phyloP scores from a whole-genome alignment of 352 stramenopile genomes.

The Globisporangium recalcitrans region DNA sequence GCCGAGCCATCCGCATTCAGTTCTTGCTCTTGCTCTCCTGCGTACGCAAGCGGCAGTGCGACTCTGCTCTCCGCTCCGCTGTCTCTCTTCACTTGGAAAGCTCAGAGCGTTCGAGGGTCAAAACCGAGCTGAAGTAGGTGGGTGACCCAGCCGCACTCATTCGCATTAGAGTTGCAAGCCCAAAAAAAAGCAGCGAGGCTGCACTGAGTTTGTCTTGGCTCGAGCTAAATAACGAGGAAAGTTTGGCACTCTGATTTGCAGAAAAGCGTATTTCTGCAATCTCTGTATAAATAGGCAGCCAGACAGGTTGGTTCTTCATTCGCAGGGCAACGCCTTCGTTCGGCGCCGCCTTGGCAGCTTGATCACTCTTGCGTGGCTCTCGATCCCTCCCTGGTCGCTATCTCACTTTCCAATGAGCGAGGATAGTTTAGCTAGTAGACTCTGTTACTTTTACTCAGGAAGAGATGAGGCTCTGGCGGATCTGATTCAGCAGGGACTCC shows the following conservation, averaged over 20 bases:
- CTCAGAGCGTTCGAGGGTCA: neutral
- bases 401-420: conserved; percentile 15
- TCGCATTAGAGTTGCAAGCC: neutral
- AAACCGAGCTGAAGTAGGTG: neutral
- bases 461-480: conserved; percentile 12
- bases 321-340: neutral
- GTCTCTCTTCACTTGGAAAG: neutral
- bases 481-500: conserved; percentile 12
- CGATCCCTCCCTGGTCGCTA: neutral
- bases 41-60: neutral
- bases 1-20: conserved; percentile 3
- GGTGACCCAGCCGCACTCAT: neutral
- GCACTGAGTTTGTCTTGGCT: neutral
- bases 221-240: neutral
- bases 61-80: neutral
- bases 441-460: neutral
- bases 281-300: conserved; percentile 8
- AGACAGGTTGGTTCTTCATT: neutral
- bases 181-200: neutral
- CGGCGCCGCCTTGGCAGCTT: neutral
- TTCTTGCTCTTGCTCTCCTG: conserved; percentile 20
- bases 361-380: neutral
- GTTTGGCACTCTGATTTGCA: neutral
- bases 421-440: neutral
- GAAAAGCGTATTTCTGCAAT: neutral